A percentile compares a stretch with the other conserved stretches of the same genome.
Evolutionary conservation across 306 rosid species (phyloP).

Genomic region (Inga leiocalycina): DNA sequence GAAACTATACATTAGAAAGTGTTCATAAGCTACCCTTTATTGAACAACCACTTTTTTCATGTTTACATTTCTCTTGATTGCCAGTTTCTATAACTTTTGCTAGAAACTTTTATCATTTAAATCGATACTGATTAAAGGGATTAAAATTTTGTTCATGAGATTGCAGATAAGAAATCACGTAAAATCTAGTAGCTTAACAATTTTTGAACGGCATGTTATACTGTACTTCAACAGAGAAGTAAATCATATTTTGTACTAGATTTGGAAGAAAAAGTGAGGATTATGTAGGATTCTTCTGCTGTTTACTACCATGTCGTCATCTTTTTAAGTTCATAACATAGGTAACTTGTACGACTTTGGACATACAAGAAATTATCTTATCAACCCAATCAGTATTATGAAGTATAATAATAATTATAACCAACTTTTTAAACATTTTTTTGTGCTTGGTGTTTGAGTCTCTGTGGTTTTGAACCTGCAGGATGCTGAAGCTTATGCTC

Average conservation of each 20-base stretch:
- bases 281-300: background rate
- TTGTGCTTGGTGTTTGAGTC: slow-evolving; percentile 18
- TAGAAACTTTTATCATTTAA: background rate
- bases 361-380: background rate
- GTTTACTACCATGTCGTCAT: background rate
- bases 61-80: background rate
- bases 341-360: background rate
- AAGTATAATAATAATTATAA: background rate
- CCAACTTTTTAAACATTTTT: slow-evolving; percentile 1
- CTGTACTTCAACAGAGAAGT: background rate
- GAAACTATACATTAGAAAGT: background rate
- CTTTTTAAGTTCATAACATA: background rate
- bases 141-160: background rate
- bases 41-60: background rate
- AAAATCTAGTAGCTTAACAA: background rate
- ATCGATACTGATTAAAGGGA: background rate
- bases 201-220: background rate
- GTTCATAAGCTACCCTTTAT: background rate
- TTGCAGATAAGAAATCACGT: background rate
- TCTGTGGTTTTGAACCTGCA: slow-evolving; percentile 41
- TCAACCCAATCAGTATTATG: background rate
- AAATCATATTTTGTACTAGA: background rate
- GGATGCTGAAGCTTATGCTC: slow-evolving; percentile 98
- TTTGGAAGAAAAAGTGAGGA: background rate
- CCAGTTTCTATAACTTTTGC: background rate